These are phyloP conservation scores for Leptomonas pyrrhocoris DNA, from an alignment of 208 protist species.

Conservation along the genomic window DNA sequence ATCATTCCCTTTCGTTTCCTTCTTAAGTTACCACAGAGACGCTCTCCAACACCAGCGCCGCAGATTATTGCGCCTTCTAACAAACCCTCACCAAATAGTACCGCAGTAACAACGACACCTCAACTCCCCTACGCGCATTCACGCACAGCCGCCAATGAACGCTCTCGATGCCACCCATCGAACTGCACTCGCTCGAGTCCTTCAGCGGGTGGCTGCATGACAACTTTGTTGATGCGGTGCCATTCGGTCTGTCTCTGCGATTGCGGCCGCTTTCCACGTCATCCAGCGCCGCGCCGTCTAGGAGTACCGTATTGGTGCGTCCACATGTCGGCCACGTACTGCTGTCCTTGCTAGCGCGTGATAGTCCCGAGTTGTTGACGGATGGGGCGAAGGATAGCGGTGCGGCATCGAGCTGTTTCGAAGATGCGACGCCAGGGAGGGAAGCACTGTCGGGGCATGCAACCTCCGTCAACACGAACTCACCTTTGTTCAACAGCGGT, in stretches of 20 bases:
- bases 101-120: too few species aligned
- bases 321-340: slow-evolving; percentile 26
- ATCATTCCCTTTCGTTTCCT: too few species aligned
- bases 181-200: slow-evolving; percentile 8
- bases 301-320: slow-evolving; percentile 8
- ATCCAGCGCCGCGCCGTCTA: not conserved
- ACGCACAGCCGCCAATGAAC: not conserved
- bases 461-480: not conserved
- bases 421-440: too few species aligned
- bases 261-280: slow-evolving; percentile 8
- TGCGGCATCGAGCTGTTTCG: not conserved
- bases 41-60: too few species aligned
- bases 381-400: not conserved
- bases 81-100: too few species aligned
- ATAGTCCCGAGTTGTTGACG: not conserved
- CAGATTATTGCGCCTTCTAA: too few species aligned
- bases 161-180: slow-evolving; percentile 9
- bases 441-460: too few species aligned
- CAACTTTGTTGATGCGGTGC: slow-evolving; percentile 5
- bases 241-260: slow-evolving; percentile 26
- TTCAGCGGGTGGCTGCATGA: slow-evolving; percentile 29
- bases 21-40: too few species aligned
- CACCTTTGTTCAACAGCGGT: not conserved
- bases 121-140: not conserved
- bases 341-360: slow-evolving; percentile 1